Conservation (phyloP, 108 stramenopile genomes). For the Fistulifera pelliculosa region DNA sequence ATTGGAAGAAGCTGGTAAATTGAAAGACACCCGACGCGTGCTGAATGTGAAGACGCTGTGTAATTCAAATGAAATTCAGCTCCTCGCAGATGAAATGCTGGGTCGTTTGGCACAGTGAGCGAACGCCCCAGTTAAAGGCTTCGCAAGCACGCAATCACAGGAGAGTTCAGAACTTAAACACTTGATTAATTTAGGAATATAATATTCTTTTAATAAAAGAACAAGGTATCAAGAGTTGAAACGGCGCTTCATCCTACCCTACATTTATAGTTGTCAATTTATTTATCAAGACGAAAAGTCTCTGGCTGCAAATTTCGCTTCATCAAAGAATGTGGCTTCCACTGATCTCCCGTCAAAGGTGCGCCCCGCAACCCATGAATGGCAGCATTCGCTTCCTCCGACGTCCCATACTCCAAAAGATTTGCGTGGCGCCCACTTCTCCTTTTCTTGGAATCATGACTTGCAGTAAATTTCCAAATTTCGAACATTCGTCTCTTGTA, state of each 20-base stretch:
- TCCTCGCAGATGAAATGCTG: slow-evolving; percentile 49
- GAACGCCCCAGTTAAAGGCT: too few species aligned
- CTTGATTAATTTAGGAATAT: slow-evolving; percentile 22
- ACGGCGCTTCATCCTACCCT: too few species aligned
- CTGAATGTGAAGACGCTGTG: slow-evolving; percentile 55
- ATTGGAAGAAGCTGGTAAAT: slow-evolving; percentile 58
- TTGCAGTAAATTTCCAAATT: slow-evolving; percentile 76
- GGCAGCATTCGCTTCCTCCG: slow-evolving; percentile 64
- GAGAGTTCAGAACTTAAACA: too few species aligned
- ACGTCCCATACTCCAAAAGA: slow-evolving; percentile 72
- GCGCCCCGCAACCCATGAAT: slow-evolving; percentile 65
- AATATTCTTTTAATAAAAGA: slow-evolving; percentile 68
- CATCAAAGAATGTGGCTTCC: slow-evolving; percentile 59
- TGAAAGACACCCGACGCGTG: slow-evolving; percentile 55
- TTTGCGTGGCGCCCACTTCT: slow-evolving; percentile 63
- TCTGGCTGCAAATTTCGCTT: slow-evolving; percentile 54
- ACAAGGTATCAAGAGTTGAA: slow-evolving; percentile 48
- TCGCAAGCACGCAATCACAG: too few species aligned
- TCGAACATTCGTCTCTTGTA: slow-evolving; percentile 85
- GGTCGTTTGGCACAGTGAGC: slow-evolving; percentile 16
- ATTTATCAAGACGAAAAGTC: slow-evolving; percentile 22
- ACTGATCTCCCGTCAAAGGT: slow-evolving; percentile 83
- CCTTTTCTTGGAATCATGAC: slow-evolving; percentile 73
- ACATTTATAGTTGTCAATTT: too few species aligned
- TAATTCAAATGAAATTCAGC: slow-evolving; percentile 57